A percentile compares a stretch with the other conserved stretches of the same genome.
Evolutionary conservation across 2,329 filamentous ascomycete genomes (phyloP).

Genomic region (Myrmaecium sp.): DNA sequence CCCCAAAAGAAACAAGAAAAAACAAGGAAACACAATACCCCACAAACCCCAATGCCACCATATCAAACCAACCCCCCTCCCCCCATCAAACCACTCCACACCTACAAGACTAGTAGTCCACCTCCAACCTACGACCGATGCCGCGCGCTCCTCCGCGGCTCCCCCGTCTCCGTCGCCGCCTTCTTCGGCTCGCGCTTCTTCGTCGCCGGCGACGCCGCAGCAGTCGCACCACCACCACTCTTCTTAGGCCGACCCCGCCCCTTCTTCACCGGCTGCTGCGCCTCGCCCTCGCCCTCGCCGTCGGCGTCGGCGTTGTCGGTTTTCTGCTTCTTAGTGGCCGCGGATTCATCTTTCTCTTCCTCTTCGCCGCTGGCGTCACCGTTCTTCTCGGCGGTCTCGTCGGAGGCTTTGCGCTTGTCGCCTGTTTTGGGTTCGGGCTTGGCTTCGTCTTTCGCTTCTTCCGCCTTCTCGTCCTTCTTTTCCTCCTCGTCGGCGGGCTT

Average conservation of each 20-base stretch:
- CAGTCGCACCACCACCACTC: conserved; percentile 12
- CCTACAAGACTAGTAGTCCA: no score
- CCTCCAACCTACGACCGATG: conserved; percentile 16
- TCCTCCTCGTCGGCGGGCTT: no score
- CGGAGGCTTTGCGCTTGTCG: conserved; percentile 17
- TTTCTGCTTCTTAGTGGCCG: conserved; percentile 16
- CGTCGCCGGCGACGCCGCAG: conserved; percentile 22
- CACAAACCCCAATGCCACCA: no score
- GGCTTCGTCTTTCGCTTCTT: conserved; percentile 10
- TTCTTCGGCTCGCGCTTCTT: conserved; percentile 30
- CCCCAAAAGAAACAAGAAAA: no score
- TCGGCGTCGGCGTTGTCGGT: conserved; percentile 13
- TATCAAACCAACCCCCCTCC: no score
- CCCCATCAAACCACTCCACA: no score
- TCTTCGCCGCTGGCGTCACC: conserved; percentile 7
- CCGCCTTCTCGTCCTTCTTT: conserved; percentile 9
- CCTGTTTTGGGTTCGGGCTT: conserved; percentile 17
- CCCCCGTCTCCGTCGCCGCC: conserved; percentile 30
- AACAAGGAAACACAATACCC: no score
- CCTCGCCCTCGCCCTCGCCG: conserved; percentile 16
- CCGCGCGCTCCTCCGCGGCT: conserved; percentile 29
- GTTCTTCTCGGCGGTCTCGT: conserved; percentile 12
- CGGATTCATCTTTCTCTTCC: conserved; percentile 9
- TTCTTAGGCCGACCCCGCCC: conserved; percentile 26
- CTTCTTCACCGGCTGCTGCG: neutral